Percentiles rank a stretch among this genome's conserved stretches.
These are phyloP conservation scores for Mycena amicta DNA, from an alignment of 768 basidiomycete genomes.

Conservation along the genomic window DNA sequence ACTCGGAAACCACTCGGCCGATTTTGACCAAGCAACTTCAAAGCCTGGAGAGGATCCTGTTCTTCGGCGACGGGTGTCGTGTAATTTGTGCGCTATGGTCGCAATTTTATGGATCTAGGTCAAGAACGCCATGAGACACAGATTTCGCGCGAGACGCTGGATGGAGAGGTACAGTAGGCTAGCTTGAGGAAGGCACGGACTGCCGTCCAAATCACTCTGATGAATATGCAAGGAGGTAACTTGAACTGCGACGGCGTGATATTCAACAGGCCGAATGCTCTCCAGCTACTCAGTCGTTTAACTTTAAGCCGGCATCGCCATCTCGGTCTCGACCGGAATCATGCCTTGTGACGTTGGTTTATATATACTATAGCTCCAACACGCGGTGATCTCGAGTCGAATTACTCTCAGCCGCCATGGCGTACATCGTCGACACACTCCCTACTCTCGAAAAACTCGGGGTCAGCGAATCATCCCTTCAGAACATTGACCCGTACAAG, in stretches of 20 bases:
- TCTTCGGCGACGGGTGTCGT: constrained; percentile 13
- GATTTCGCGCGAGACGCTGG: constrained; percentile 1
- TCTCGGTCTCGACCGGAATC: neutral
- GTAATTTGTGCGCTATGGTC: constrained; percentile 11
- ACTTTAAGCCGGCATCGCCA: neutral
- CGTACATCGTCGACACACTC: constrained; percentile 12
- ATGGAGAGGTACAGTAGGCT: neutral
- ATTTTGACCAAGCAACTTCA: neutral
- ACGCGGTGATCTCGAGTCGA: too few relatives aligned
- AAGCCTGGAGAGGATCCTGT: constrained; percentile 1
- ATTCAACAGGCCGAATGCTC: neutral
- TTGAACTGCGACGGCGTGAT: too few relatives aligned
- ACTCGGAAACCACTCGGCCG: constrained; percentile 4
- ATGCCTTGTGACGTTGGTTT: neutral
- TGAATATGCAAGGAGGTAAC: too few relatives aligned
- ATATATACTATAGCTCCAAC: neutral
- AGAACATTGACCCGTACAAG: constrained; percentile 26
- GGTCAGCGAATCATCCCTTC: constrained; percentile 18
- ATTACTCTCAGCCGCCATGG: constrained; percentile 3
- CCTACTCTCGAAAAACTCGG: constrained; percentile 33
- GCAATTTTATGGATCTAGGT: constrained; percentile 13
- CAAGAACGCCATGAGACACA: neutral
- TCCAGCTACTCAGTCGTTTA: neutral
- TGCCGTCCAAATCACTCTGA: neutral
- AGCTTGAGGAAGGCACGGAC: neutral